Percentiles rank a stretch among this genome's conserved stretches.
Evolutionary conservation across 2,329 filamentous ascomycete species (phyloP).

Genomic region (Sarocladium brachiariae): DNA sequence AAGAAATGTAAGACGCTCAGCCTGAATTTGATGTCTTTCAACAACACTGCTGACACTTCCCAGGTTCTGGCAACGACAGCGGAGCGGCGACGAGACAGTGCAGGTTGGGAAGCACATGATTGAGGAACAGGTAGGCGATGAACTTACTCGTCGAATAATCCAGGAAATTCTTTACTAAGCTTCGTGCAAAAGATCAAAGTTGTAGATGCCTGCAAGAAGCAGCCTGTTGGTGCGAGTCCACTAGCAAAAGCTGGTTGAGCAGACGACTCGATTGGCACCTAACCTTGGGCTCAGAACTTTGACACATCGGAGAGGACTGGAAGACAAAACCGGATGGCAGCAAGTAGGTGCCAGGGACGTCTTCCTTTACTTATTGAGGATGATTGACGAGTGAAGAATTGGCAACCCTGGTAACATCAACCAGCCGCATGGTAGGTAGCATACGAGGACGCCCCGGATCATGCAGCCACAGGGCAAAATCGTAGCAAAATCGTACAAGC

Average conservation of each 20-base stretch:
- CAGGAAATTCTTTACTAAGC: not conserved
- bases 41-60: not conserved
- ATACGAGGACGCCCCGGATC: too few species aligned
- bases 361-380: too few species aligned
- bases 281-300: too few species aligned
- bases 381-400: too few species aligned
- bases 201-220: not conserved
- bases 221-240: not conserved
- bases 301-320: too few species aligned
- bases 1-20: conserved; percentile 37
- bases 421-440: too few species aligned
- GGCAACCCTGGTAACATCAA: too few species aligned
- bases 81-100: conserved; percentile 50
- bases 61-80: conserved; percentile 58
- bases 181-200: not conserved
- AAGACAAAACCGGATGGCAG: too few species aligned
- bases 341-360: too few species aligned
- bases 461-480: too few species aligned
- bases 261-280: too few species aligned
- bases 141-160: not conserved
- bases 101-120: conserved; percentile 49
- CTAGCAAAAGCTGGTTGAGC: conserved; percentile 3
- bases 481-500: too few species aligned
- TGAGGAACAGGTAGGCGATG: conserved; percentile 30
- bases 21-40: not conserved